Conservation (phyloP, 306 rosid species). For the Quercus suber region DNA sequence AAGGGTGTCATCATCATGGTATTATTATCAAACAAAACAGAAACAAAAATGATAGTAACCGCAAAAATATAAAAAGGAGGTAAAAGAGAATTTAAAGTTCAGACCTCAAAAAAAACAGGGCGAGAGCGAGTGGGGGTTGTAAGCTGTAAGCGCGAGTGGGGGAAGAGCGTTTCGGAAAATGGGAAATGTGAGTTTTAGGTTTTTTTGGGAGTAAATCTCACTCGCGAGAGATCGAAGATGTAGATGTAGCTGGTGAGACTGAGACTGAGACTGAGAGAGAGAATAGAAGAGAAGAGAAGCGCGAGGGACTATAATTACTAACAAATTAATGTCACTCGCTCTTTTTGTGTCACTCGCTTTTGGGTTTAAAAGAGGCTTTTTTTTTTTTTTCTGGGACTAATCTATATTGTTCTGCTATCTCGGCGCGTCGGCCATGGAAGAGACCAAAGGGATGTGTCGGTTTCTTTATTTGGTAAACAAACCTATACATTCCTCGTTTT, state of each 20-base stretch:
- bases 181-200: no score
- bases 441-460: not conserved
- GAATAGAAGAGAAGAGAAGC: no score
- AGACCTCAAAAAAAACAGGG: no score
- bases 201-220: not conserved
- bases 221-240: not conserved
- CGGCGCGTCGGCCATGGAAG: conserved; percentile 19
- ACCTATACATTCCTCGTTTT: not conserved
- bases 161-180: no score
- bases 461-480: no score
- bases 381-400: not conserved
- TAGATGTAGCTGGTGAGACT: no score
- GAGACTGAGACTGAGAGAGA: not conserved
- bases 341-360: conserved; percentile 29
- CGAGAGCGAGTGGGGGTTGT: no score
- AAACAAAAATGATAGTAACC: not conserved
- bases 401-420: not conserved
- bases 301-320: no score
- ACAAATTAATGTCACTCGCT: not conserved
- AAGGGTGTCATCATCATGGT: not conserved
- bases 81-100: no score
- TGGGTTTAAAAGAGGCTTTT: not conserved
- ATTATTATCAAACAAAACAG: not conserved
- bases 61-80: no score
- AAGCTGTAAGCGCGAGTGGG: no score